A percentile compares a stretch with the other conserved stretches of the same genome.
Conservation (phyloP, 331 rosid species). For the Rosa hybrid region DNA sequence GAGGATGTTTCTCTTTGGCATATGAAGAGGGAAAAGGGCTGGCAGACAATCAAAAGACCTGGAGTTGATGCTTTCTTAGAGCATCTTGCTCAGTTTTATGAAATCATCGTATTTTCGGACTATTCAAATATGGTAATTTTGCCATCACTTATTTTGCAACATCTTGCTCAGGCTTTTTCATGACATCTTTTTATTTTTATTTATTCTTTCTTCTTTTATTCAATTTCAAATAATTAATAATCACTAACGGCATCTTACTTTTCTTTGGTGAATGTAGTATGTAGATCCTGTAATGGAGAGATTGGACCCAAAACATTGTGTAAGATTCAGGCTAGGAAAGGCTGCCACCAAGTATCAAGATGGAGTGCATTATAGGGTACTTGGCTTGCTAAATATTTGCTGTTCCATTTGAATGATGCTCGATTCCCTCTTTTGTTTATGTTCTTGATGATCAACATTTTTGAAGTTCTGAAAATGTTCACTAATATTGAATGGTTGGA, state of each 20-base stretch:
- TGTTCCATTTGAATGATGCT: conserved; percentile 20
- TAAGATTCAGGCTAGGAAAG: conserved; percentile 76
- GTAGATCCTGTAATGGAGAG: conserved; percentile 93
- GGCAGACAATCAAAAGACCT: conserved; percentile 97
- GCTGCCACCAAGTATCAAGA: conserved; percentile 90
- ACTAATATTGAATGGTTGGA: background rate
- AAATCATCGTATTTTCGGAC: conserved; percentile 83
- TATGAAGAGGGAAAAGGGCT: conserved; percentile 84
- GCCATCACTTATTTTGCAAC: conserved; percentile 11
- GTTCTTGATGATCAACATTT: background rate
- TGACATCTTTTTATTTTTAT: background rate
- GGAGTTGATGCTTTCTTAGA: conserved; percentile 98
- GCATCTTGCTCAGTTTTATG: conserved; percentile 87
- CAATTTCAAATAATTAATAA: background rate
- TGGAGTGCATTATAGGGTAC: conserved; percentile 90
- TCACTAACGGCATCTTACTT: conserved; percentile 23
- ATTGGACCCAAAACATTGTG: conserved; percentile 82
- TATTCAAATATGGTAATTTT: conserved; percentile 77
- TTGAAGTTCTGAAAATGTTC: background rate
- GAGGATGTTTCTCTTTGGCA: conserved; percentile 26
- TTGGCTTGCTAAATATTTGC: conserved; percentile 26
- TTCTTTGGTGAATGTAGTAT: conserved; percentile 56
- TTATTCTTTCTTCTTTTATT: background rate
- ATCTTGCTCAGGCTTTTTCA: background rate
- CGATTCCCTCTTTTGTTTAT: background rate